A percentile compares a stretch with the other conserved stretches of the same genome.
These are phyloP conservation scores for Arthrinium puccinioides DNA, from an alignment of 2,329 filamentous ascomycete genomes.

Conservation along the genomic window DNA sequence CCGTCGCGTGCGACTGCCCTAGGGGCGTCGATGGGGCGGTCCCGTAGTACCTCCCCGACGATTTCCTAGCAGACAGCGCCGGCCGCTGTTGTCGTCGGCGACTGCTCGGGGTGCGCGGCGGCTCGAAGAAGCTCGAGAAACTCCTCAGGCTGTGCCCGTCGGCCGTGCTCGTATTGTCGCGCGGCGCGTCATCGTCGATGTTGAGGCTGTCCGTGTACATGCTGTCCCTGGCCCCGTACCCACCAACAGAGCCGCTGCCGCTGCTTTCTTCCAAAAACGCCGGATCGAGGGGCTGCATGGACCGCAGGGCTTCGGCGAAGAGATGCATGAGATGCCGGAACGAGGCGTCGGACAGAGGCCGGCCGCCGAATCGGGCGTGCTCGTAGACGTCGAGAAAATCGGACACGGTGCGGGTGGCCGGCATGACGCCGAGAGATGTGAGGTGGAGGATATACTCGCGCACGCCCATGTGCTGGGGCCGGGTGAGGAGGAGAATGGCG, in stretches of 20 bases:
- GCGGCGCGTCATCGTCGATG: slow-evolving; percentile 33
- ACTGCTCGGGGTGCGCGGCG: slow-evolving; percentile 18
- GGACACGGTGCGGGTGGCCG: slow-evolving; percentile 33
- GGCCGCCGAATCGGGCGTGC: slow-evolving; percentile 71
- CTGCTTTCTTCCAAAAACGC: slow-evolving; percentile 33
- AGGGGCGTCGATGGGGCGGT: slow-evolving; percentile 48
- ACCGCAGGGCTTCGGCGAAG: slow-evolving; percentile 73
- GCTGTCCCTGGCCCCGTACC: slow-evolving; percentile 8
- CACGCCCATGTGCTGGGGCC: slow-evolving; percentile 64
- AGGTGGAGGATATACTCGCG: slow-evolving; percentile 74
- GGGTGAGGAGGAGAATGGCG: slow-evolving; percentile 64
- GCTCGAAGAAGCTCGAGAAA: background rate
- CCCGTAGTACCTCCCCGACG: slow-evolving; percentile 34
- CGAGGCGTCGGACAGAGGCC: slow-evolving; percentile 57
- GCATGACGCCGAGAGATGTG: slow-evolving; percentile 56
- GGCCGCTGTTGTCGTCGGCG: slow-evolving; percentile 11
- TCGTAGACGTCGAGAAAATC: slow-evolving; percentile 76
- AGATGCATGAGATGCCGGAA: slow-evolving; percentile 77
- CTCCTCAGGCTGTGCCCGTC: slow-evolving; percentile 7
- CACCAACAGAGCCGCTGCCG: slow-evolving; percentile 16
- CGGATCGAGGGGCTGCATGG: slow-evolving; percentile 61
- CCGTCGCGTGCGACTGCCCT: slow-evolving; percentile 10
- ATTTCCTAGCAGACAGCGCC: slow-evolving; percentile 24
- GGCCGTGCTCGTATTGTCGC: slow-evolving; percentile 29
- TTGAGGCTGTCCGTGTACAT: slow-evolving; percentile 13